Percentiles rank a stretch among this genome's conserved stretches.
phyloP scores from a whole-genome alignment of 805 yeast species.

The Teunomyces pallodes region DNA sequence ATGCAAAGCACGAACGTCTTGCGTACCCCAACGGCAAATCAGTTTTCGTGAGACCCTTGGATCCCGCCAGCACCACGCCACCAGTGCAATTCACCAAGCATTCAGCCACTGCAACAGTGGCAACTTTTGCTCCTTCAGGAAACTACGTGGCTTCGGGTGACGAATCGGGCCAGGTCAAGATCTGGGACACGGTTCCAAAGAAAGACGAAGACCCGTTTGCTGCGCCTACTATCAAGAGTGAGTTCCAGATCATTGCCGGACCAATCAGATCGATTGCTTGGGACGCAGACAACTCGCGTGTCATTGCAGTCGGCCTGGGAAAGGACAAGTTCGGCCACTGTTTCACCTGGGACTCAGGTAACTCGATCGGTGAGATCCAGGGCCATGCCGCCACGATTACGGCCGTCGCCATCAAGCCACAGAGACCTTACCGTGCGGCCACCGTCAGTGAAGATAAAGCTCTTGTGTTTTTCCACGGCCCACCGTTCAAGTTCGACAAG shows the following conservation, averaged over 20 bases:
- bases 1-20: conserved; percentile 61
- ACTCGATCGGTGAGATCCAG: conserved; percentile 92
- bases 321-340: conserved; percentile 89
- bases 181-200: conserved; percentile 61
- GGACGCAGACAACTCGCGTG: conserved; percentile 84
- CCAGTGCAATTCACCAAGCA: conserved; percentile 72
- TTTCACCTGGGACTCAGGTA: conserved; percentile 91
- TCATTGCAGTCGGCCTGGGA: conserved; percentile 95
- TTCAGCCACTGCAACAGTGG: conserved; percentile 70
- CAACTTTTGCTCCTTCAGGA: conserved; percentile 86
- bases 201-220: conserved; percentile 23
- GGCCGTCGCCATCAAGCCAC: conserved; percentile 79
- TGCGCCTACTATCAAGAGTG: conserved; percentile 68
- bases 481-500: conserved; percentile 84
- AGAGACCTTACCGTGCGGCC: conserved; percentile 89
- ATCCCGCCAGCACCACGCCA: conserved; percentile 44
- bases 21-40: conserved; percentile 84
- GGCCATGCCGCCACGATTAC: conserved; percentile 87
- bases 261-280: conserved; percentile 80
- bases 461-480: conserved; percentile 82
- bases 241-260: conserved; percentile 76
- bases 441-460: conserved; percentile 90
- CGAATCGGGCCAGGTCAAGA: conserved; percentile 79
- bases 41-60: conserved; percentile 65
- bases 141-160: conserved; percentile 91